Base-by-base conservation (phyloP, 495 filamentous ascomycete genomes). In the Penicillium pancosmium region DNA sequence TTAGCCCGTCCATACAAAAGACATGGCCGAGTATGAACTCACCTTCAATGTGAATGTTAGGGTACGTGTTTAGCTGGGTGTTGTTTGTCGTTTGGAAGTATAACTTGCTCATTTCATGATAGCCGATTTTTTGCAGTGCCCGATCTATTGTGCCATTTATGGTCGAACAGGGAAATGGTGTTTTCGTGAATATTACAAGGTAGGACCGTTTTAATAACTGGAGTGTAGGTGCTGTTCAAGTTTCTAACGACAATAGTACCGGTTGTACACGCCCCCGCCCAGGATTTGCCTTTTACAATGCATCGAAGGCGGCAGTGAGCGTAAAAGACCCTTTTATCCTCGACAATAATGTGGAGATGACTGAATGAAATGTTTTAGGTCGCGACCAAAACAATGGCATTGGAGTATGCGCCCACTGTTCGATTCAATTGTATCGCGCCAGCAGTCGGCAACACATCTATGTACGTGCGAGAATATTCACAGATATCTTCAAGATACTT, bases 301-400 rank as follows among this genome's bases (percentile, higher is more conserved):
- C 68, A 9, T 70, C 68, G 31, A 81, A 81, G 55, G 73, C 76
- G 5, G 76, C 77, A 10, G 57, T 72, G 52, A 78, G 77, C 50
- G 62, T 78, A 23, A 60, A 3, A 21, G 3, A 46, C 31, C 35
- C 3, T 41, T 4, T 15, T 40, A 1, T 13, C 15, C 36, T 8
- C 36, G 36, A n/a, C 0, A 12, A 15, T 9, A 0, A n/a, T 16
- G 25, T 40, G 1, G 11, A 43, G 31, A 49, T 41, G 21, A 52
- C 23, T 25, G 23, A 43, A 40, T 12, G n/a, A 4, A 40, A 13
- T n/a, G 1, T 34, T 19, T 7, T 36, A 57, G 55, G 48, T 73
- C 7, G 51, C 50, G 12, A 60, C 57, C n/a, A 60, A 55, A 38
- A 60, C 57, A 51, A 65, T 71, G 54, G 70, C 69, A 10, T 73